Evolutionary conservation across 331 rosid species (phyloP), one percentile per base, ranked within the genome.

Genomic region (Phaseolus coccineus): DNA sequence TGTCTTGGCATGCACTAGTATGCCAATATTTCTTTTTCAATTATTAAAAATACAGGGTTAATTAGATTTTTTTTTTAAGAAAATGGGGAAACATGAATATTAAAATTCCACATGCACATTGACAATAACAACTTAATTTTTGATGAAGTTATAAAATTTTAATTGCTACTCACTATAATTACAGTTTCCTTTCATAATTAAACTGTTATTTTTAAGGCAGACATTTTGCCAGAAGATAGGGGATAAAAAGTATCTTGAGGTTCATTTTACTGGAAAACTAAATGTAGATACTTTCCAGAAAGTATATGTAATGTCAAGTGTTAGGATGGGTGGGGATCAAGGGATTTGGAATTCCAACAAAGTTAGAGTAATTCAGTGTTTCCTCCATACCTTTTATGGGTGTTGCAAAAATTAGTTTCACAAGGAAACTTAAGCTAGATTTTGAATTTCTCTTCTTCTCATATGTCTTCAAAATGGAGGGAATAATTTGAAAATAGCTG

Each of bases 181-280:
- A 12, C 4, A 40, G 73, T 51, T 51, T 48, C 59, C 51, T 28
- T 52, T 62, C 37, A 15, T 58, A 63, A 42, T 40, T 53, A 50
- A 40, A 12, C 40, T 73, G 16, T 28, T 80, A 64, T 53, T 59
- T 80, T 51, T 57, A 71, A 69, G 78, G 61, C 47, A 47, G 16
- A 44, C 77, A 46, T 12, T 56, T 78, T 78, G 3, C 70, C 37
- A 22, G 24, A 47, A 33, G 72, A 76, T 33, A 35, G 10, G 31
- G 33, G 70, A 73, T 56, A 16, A 25, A 78, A 24, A 51, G 22
- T n/a, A 51, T 3, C 9, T 66, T 39, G 4, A 35, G 77, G 22
- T 72, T 71, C 76, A 46, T 50, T 69, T 66, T 58, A 58, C 53
- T 1, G 19, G 30, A 48, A 48, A 77, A 47, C 50, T 62, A 58